Percentiles rank a stretch among this genome's conserved stretches.
Conservation (phyloP, 176 grass and related monocot genomes). For the Tillandsia fasciculata region DNA sequence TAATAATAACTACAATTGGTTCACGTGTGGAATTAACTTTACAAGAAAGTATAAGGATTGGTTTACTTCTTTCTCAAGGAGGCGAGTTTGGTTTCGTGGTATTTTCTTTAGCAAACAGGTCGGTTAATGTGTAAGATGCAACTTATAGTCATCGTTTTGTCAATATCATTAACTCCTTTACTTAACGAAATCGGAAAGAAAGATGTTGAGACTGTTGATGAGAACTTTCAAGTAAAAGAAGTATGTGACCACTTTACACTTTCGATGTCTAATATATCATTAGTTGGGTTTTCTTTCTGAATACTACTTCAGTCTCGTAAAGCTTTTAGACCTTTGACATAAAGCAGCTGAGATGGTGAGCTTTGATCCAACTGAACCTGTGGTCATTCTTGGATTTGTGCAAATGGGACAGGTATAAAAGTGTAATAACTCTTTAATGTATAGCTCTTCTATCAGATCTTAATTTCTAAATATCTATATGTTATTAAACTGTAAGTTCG, state of each 20-base stretch:
- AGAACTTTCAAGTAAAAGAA: constrained; percentile 68
- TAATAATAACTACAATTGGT: constrained; percentile 79
- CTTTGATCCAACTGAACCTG: constrained; percentile 75
- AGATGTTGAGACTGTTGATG: constrained; percentile 60
- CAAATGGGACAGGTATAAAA: constrained; percentile 75
- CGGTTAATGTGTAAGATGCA: constrained; percentile 6
- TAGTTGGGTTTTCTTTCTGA: background rate
- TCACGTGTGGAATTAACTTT: constrained; percentile 82
- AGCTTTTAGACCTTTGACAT: constrained; percentile 38
- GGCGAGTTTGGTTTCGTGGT: constrained; percentile 96
- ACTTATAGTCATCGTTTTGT: constrained; percentile 74
- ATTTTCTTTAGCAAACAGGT: constrained; percentile 97
- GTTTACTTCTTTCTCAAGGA: constrained; percentile 96
- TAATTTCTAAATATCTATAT: background rate
- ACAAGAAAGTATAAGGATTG: constrained; percentile 91
- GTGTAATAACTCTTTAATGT: background rate
- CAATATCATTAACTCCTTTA: constrained; percentile 91
- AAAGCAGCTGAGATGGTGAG: constrained; percentile 50
- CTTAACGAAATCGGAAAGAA: constrained; percentile 84
- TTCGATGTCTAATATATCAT: background rate
- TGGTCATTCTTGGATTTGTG: constrained; percentile 91
- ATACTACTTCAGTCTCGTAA: background rate
- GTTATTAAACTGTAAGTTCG: constrained; percentile 41
- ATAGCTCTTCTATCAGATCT: background rate
- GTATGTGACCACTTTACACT: constrained; percentile 18